Base-by-base conservation (phyloP, 2,329 filamentous ascomycete genomes). In the Calonectria pteridis region DNA sequence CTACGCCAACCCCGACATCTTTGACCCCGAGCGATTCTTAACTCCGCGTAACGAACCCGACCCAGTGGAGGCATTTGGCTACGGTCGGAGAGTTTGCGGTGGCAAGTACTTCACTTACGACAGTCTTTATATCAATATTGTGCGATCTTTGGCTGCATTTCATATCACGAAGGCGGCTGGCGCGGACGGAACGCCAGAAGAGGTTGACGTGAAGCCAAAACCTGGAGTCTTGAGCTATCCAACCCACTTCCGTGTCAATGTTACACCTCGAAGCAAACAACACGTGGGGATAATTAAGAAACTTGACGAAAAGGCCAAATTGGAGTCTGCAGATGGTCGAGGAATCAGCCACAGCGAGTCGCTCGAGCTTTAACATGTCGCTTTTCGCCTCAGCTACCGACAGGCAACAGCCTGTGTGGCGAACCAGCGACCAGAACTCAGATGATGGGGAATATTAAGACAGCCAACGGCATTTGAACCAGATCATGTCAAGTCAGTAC, bases 11-110 rank as follows among this genome's bases (percentile, higher is more conserved):
- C 29, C 63, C 3, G 68, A 63, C 13, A 14, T 18, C 4, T 76
- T 74, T n/a, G 66, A 75, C n/a, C 74, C 74, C 2, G 62, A 29
- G 4, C 72, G 74, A 1, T 76, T 73, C 69, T 11, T 75, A 37
- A n/a, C 13, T 6, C 66, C 72, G 0, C 40, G 67, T 28, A 72
- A 71, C n/a, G 43, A 46, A 13, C 43, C 43, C 1, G 43, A 46
- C 9, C 43, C 43, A 23, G 43, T 10, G 18, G 43, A 46, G n/a
- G 43, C 43, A 18, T 62, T 58, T 14, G 63, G 69, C 0, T 31
- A 28, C 14, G 50, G 43, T 13, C 43, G 43, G 2, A 46, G 43
- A 31, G 26, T 53, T 3, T 31, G 50, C 14, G 14, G 2, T 4
- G 50, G 50, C 7, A 18, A 9, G 26, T 31, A 28, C 6, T 31